Evolutionary conservation across 2,329 filamentous ascomycete species (phyloP), one percentile per base, ranked within the genome.

Genomic region (Phyllosticta capitalensis): DNA sequence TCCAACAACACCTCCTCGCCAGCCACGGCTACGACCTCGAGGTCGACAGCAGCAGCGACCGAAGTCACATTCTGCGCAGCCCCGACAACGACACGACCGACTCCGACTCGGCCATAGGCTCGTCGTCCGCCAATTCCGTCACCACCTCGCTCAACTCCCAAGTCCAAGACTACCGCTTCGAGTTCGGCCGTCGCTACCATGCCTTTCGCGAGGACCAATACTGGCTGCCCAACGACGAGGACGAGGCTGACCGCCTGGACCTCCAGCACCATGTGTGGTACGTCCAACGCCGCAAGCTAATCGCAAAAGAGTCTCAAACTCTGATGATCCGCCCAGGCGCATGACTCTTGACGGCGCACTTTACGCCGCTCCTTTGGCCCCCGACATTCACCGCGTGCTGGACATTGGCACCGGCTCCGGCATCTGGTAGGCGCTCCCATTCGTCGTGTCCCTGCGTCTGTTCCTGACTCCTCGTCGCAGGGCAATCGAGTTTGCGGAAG

Each of bases 101-200:
- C 21, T 6, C 9, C 45, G 57, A 59, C 48, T 59, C 52, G 14
- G 48, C 45, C 20, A 9, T 59, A n/a, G 52, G 51, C 24, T 33
- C 52, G 17, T 22, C 51, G 51, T 10, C 12, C 10, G 12, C 33
- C n/a, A 49, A 10, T 54, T 54, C 55, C 22, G 45, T 45, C 56
- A 67, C 64, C 22, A 71, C 71, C 9, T 73, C 71, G 20, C 67
- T 72, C 20, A 69, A 68, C 7, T 72, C 70, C 21, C 69, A 67
- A 52, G 70, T 72, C 52, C 65, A 71, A 50, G 55, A 70, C 62
- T 71, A 72, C 62, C 64, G 68, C n/a, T 71, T 70, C 56, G 71
- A 73, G 60, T 72, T 73, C 54, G 71, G 71, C 1, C 65, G 71
- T 2, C 67, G 68, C 55, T 73, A 74, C 63, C 70, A 73, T 53